Percentiles rank a stretch among this genome's conserved stretches.
phyloP scores from a whole-genome alignment of 306 rosid genomes.

The Prunus salicina region DNA sequence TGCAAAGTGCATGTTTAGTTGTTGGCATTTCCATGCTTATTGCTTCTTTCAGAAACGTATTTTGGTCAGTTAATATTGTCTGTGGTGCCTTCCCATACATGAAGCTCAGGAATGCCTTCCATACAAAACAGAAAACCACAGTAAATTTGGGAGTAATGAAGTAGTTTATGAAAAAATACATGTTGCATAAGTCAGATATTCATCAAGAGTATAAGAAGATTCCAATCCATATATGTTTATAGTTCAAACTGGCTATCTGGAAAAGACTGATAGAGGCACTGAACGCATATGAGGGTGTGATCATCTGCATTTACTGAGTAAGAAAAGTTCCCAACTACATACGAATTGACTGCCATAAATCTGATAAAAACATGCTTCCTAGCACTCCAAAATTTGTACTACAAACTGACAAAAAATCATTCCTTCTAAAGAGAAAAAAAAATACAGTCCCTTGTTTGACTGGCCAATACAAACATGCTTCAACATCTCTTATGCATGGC shows the following conservation, averaged over 20 bases:
- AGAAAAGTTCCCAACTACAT: background rate
- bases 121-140: conserved; percentile 27
- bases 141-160: conserved; percentile 30
- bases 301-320: background rate
- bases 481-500: background rate
- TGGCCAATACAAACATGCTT: too few species aligned
- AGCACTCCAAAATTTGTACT: background rate
- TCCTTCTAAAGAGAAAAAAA: background rate
- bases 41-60: conserved; percentile 87
- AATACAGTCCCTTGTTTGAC: background rate
- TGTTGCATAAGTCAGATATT: conserved; percentile 10
- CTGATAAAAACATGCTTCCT: background rate
- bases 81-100: conserved; percentile 92
- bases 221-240: background rate
- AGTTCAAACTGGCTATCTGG: background rate
- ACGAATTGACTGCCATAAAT: background rate
- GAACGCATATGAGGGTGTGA: background rate
- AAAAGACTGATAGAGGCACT: background rate
- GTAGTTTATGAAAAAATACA: conserved; percentile 13
- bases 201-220: background rate
- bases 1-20: conserved; percentile 84
- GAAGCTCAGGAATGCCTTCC: conserved; percentile 88
- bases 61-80: conserved; percentile 89
- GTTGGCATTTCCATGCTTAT: conserved; percentile 67
- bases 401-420: background rate